phyloP scores from a whole-genome alignment of 1,139 yeast species.

The Eremothecium sinecaudum region DNA sequence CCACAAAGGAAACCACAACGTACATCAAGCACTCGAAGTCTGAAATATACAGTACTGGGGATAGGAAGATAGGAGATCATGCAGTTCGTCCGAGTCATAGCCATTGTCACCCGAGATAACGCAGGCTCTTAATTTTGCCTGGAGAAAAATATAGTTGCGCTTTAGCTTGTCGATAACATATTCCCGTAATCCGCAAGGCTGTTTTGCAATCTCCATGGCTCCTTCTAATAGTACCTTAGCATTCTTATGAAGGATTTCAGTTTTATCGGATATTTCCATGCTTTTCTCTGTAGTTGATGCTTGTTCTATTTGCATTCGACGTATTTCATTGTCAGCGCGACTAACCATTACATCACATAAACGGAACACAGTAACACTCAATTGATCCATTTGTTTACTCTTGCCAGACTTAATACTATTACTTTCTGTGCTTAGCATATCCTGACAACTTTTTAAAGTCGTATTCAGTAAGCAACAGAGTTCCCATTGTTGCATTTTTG shows the following conservation, averaged over 20 bases:
- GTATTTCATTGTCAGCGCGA: constrained; percentile 24
- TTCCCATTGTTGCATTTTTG: constrained; percentile 16
- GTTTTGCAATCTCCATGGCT: constrained; percentile 20
- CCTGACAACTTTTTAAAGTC: constrained; percentile 13
- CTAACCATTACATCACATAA: constrained; percentile 21
- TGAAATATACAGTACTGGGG: too few relatives aligned
- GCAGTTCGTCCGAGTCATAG: too few relatives aligned
- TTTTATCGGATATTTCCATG: constrained; percentile 7
- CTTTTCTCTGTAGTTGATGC: not conserved
- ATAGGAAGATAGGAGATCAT: too few relatives aligned
- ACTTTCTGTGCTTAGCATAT: constrained; percentile 12
- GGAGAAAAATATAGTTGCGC: constrained; percentile 25
- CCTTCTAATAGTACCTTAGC: constrained; percentile 20
- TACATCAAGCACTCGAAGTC: too few relatives aligned
- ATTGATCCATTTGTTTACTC: constrained; percentile 10
- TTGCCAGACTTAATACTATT: constrained; percentile 12
- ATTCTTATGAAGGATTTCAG: constrained; percentile 20
- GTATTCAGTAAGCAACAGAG: constrained; percentile 17
- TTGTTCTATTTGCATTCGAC: constrained; percentile 16
- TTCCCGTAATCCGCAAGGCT: constrained; percentile 28
- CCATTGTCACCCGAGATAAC: too few relatives aligned
- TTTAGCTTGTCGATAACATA: constrained; percentile 25
- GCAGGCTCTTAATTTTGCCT: constrained; percentile 15
- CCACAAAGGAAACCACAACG: too few relatives aligned
- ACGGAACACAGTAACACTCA: constrained; percentile 23